A percentile compares a stretch with the other conserved stretches of the same genome.
Conservation (phyloP, 2,329 filamentous ascomycete species). For the Ophiostoma triangulosporum region DNA sequence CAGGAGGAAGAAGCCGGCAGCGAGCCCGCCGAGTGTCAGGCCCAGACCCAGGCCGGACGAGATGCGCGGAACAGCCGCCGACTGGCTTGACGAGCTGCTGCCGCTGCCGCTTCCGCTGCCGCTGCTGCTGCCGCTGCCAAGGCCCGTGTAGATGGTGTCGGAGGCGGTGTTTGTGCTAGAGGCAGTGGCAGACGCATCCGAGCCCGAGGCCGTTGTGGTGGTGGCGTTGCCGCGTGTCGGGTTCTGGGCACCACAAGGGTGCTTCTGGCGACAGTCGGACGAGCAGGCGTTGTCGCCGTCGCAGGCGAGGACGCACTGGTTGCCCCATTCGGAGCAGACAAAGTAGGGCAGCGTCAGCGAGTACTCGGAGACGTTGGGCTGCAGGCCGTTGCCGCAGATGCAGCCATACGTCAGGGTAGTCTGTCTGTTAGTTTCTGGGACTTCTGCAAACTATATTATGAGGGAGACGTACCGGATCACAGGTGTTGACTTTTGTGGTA, state of each 20-base stretch:
- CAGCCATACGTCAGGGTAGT: constrained; percentile 54
- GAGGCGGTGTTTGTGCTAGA: constrained; percentile 17
- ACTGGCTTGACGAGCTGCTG: constrained; percentile 3
- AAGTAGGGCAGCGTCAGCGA: constrained; percentile 67
- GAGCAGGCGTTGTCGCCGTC: constrained; percentile 42
- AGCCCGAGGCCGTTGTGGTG: constrained; percentile 27
- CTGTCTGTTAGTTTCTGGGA: neutral
- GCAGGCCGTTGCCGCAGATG: constrained; percentile 51
- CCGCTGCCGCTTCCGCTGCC: neutral
- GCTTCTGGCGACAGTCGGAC: constrained; percentile 45
- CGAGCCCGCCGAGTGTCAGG: constrained; percentile 15
- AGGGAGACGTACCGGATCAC: constrained; percentile 42
- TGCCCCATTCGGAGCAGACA: constrained; percentile 58
- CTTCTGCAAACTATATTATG: neutral
- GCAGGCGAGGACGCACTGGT: constrained; percentile 51
- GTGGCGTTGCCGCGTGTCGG: constrained; percentile 47
- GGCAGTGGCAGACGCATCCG: constrained; percentile 18
- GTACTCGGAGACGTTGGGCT: constrained; percentile 65
- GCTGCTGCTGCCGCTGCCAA: constrained; percentile 12
- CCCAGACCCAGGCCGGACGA: constrained; percentile 15
- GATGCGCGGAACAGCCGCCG: constrained; percentile 8
- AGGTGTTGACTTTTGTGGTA: constrained; percentile 47
- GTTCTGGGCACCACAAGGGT: constrained; percentile 59
- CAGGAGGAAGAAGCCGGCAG: constrained; percentile 23
- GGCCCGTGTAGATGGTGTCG: constrained; percentile 25